phyloP scores from a whole-genome alignment of 192 early-diverging fungal genomes.

The Linnemannia hyalina region DNA sequence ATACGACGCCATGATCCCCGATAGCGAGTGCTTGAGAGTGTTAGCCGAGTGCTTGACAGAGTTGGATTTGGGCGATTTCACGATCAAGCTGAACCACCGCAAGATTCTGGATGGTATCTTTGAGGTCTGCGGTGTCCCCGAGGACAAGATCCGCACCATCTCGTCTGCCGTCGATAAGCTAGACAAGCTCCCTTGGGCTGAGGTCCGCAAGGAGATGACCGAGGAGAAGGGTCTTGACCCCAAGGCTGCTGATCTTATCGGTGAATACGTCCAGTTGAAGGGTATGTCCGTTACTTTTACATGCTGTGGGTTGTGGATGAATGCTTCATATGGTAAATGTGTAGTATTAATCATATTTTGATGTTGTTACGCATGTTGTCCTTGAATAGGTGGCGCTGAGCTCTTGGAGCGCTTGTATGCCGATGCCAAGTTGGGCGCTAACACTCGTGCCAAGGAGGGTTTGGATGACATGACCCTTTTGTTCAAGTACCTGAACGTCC shows the following conservation, averaged over 20 bases:
- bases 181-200: constrained; percentile 96
- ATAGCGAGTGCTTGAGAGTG: constrained; percentile 89
- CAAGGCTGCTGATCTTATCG: constrained; percentile 91
- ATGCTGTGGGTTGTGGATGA: background rate
- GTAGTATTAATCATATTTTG: background rate
- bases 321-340: background rate
- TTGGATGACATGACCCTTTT: constrained; percentile 89
- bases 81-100: constrained; percentile 97
- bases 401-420: constrained; percentile 79
- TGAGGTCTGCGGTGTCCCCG: constrained; percentile 94
- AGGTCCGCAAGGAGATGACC: constrained; percentile 95
- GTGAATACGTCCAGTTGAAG: constrained; percentile 88
- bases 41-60: constrained; percentile 83
- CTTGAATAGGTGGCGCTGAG: constrained; percentile 72
- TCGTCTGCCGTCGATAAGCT: constrained; percentile 99
- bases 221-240: constrained; percentile 90
- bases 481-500: constrained; percentile 87
- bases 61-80: constrained; percentile 91
- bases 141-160: constrained; percentile 88
- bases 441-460: constrained; percentile 80
- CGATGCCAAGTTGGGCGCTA: constrained; percentile 74
- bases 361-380: too few species aligned
- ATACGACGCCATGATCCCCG: constrained; percentile 98
- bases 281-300: constrained; percentile 45
- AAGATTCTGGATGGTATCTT: constrained; percentile 99